phyloP scores from a whole-genome alignment of 1,284 basidiomycete species.

The Blastosporella zonata region DNA sequence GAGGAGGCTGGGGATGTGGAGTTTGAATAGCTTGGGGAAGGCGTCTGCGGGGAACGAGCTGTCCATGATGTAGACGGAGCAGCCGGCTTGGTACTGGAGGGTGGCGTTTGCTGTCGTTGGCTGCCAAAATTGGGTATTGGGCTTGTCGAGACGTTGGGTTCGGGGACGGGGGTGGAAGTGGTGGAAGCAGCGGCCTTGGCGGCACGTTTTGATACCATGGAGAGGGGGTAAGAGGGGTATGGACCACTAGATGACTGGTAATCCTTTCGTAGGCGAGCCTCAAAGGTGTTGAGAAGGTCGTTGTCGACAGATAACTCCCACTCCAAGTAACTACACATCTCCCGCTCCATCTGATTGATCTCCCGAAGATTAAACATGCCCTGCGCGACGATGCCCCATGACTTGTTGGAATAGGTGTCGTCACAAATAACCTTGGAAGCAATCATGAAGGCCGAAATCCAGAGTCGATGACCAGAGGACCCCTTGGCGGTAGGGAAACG shows the following conservation, averaged over 20 bases:
- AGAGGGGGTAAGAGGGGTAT: constrained; percentile 58
- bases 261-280: constrained; percentile 58
- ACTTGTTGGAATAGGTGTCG: constrained; percentile 96
- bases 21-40: constrained; percentile 43
- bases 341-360: constrained; percentile 95
- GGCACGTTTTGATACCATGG: constrained; percentile 53
- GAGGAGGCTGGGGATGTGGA: constrained; percentile 54
- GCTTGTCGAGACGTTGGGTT: constrained; percentile 47
- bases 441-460: constrained; percentile 94
- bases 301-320: constrained; percentile 86
- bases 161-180: constrained; percentile 42
- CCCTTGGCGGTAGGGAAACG: constrained; percentile 91
- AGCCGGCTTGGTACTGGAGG: constrained; percentile 16
- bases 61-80: constrained; percentile 12
- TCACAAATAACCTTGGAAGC: constrained; percentile 90
- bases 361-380: constrained; percentile 87
- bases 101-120: constrained; percentile 36
- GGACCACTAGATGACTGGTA: constrained; percentile 50
- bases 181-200: constrained; percentile 41
- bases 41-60: constrained; percentile 25
- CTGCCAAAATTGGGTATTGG: constrained; percentile 50
- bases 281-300: constrained; percentile 62
- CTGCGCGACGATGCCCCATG: constrained; percentile 92
- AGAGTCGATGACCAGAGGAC: constrained; percentile 87
- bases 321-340: constrained; percentile 91